A percentile compares a stretch with the other conserved stretches of the same genome.
phyloP scores from a whole-genome alignment of 495 filamentous ascomycete species.

The Patellaria atrata region DNA sequence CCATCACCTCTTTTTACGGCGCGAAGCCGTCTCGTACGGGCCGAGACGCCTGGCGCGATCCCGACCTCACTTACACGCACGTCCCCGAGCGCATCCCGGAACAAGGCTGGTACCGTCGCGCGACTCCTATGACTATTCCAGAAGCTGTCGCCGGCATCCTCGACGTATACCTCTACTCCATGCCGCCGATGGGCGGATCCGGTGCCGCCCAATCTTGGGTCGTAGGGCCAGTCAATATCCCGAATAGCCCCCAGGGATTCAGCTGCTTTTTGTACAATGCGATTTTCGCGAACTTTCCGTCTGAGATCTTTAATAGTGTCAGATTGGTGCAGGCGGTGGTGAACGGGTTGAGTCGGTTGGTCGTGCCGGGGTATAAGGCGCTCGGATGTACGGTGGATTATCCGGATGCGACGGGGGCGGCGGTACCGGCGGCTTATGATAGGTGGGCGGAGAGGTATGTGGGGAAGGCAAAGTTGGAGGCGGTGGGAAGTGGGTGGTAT shows the following conservation, averaged over 20 bases:
- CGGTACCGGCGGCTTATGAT: not conserved
- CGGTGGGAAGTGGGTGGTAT: constrained; percentile 7
- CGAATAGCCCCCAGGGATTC: constrained; percentile 3
- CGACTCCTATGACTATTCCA: constrained; percentile 2
- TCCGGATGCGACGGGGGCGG: constrained; percentile 1
- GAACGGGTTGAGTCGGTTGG: not conserved
- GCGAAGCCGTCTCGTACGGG: constrained; percentile 1
- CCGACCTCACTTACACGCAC: constrained; percentile 3
- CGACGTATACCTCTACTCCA: constrained; percentile 5
- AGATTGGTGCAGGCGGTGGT: constrained; percentile 1
- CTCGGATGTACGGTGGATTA: constrained; percentile 3
- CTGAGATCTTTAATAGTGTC: constrained; percentile 4
- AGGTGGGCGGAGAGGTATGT: constrained; percentile 4
- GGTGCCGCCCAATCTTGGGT: constrained; percentile 1
- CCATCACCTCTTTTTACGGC: constrained; percentile 6
- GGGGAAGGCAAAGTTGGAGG: constrained; percentile 4
- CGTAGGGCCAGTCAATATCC: constrained; percentile 1
- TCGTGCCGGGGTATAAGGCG: constrained; percentile 4
- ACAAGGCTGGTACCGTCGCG: constrained; percentile 7
- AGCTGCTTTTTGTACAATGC: constrained; percentile 8
- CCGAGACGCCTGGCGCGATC: constrained; percentile 1
- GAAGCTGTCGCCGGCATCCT: constrained; percentile 6
- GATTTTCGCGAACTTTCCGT: constrained; percentile 6
- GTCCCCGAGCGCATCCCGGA: constrained; percentile 7
- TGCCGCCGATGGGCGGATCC: constrained; percentile 1